Evolutionary conservation across 2,329 filamentous ascomycete genomes (phyloP).

Genomic region (Fusarium clavum): DNA sequence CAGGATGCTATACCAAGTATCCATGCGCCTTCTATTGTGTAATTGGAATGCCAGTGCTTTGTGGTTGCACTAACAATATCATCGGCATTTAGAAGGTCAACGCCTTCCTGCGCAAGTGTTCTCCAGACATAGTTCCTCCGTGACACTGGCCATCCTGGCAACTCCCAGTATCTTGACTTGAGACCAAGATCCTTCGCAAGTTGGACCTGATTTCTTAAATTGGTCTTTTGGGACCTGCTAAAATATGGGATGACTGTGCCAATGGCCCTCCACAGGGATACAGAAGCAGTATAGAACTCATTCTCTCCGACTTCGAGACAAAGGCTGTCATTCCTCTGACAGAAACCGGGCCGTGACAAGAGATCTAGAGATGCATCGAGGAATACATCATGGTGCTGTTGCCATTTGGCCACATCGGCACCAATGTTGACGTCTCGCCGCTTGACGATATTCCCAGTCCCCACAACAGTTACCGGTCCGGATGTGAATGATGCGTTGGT

Average conservation of each 20-base stretch:
- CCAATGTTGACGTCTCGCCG: constrained; percentile 40
- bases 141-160: constrained; percentile 68
- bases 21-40: constrained; percentile 37
- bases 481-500: constrained; percentile 51
- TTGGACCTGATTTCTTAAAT: constrained; percentile 57
- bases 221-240: constrained; percentile 55
- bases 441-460: constrained; percentile 65
- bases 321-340: constrained; percentile 10
- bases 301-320: constrained; percentile 33
- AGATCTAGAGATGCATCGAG: constrained; percentile 72
- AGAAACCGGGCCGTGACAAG: constrained; percentile 39
- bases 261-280: constrained; percentile 64
- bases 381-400: constrained; percentile 65
- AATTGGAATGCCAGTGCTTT: constrained; percentile 32
- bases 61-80: constrained; percentile 60
- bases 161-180: constrained; percentile 70
- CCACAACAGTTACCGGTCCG: constrained; percentile 74
- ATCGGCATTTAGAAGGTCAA: constrained; percentile 72
- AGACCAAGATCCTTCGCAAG: constrained; percentile 64
- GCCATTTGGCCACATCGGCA: constrained; percentile 14
- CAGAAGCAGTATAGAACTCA: constrained; percentile 75
- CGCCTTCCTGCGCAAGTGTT: constrained; percentile 63
- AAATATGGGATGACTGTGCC: constrained; percentile 57
- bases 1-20: constrained; percentile 36
- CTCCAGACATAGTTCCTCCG: constrained; percentile 69